Percentiles rank a stretch among this genome's conserved stretches.
These are phyloP conservation scores for Paramecium biaurelia DNA, from an alignment of 73 alveolate genomes.

Conservation along the genomic window DNA sequence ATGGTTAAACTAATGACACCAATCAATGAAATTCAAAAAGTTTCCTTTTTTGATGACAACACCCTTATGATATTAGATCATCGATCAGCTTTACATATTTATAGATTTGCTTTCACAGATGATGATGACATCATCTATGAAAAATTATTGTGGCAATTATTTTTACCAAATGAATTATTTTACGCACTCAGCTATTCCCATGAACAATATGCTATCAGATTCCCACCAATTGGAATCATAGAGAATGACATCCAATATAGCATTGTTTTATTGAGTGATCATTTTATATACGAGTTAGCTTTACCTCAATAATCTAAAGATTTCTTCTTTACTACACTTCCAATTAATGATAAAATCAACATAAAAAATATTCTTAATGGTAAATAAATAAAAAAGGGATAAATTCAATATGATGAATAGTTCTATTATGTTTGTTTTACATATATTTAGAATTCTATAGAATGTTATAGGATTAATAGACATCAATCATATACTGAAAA, in stretches of 20 bases:
- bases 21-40: background rate
- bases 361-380: background rate
- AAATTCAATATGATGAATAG: conserved; percentile 23
- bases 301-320: background rate
- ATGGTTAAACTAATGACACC: background rate
- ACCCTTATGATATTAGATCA: conserved; percentile 23
- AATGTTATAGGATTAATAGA: conserved; percentile 12
- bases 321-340: background rate
- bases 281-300: background rate
- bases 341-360: conserved; percentile 17
- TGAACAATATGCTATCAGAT: conserved; percentile 29
- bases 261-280: background rate
- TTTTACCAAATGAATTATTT: conserved; percentile 25
- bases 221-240: conserved; percentile 25
- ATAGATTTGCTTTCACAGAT: background rate
- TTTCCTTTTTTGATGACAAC: conserved; percentile 11
- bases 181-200: conserved; percentile 5
- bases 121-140: background rate
- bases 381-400: background rate
- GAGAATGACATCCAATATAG: conserved; percentile 34
- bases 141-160: background rate
- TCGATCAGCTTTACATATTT: background rate
- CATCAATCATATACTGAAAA: background rate
- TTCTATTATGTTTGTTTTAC: conserved; percentile 25
- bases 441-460: background rate